Evolutionary conservation across 75 land plant genomes (phyloP).

Genomic region (Pinus tabuliformis): DNA sequence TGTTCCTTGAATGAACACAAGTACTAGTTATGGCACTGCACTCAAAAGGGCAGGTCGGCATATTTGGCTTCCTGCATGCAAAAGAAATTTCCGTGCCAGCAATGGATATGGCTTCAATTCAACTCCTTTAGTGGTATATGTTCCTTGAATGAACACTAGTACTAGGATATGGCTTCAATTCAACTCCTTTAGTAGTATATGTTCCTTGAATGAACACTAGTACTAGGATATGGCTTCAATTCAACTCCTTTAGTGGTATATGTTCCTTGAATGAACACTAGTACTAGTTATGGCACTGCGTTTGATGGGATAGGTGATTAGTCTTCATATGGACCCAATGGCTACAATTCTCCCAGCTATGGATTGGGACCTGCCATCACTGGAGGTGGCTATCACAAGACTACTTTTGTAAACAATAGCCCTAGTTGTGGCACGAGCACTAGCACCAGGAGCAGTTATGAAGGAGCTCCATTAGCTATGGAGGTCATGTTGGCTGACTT

Average conservation of each 20-base stretch:
- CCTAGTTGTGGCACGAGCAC: conserved; percentile 17
- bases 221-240: conserved; percentile 18
- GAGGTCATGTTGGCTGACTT: not conserved
- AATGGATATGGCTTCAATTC: conserved; percentile 12
- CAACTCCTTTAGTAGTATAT: not conserved
- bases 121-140: not conserved
- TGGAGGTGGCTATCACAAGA: conserved; percentile 20
- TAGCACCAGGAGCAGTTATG: not conserved
- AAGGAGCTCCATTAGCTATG: too few species aligned
- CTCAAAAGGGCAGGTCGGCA: conserved; percentile 16
- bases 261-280: conserved; percentile 15
- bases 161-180: conserved; percentile 19
- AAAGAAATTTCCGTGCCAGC: not conserved
- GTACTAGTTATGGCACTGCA: conserved; percentile 16
- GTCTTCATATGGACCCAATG: conserved; percentile 20
- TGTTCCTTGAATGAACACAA: conserved; percentile 15
- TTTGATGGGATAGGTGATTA: conserved; percentile 22
- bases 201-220: conserved; percentile 13
- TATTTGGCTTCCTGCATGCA: not conserved
- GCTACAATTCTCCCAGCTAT: conserved; percentile 18
- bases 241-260: not conserved
- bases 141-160: conserved; percentile 11
- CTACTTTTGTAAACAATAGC: conserved; percentile 8
- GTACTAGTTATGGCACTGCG: conserved; percentile 16
- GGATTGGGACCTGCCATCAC: conserved; percentile 18